Evolutionary conservation across 768 basidiomycete genomes (phyloP).

Genomic region (Tulasnella sp.): DNA sequence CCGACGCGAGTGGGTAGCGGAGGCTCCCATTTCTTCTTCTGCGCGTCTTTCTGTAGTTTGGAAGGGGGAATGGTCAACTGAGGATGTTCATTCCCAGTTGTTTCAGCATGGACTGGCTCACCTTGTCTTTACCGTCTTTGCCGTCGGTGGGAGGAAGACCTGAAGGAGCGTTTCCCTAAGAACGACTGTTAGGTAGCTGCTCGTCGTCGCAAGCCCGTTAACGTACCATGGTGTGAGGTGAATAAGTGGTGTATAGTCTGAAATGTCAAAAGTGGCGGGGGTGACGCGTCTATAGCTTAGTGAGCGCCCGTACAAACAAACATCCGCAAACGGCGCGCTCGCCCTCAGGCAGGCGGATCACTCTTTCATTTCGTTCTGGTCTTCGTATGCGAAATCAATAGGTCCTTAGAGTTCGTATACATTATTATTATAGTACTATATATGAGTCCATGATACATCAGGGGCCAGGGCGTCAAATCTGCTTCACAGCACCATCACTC

Average conservation of each 20-base stretch:
- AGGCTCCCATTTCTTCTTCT: conserved; percentile 96
- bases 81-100: background rate
- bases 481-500: background rate
- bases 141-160: conserved; percentile 34
- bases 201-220: background rate
- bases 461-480: background rate
- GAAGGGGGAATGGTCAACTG: conserved; percentile 23
- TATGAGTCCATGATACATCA: too few relatives aligned
- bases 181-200: background rate
- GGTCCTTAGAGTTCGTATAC: too few relatives aligned
- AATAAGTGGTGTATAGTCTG: background rate
- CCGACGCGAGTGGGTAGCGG: conserved; percentile 90
- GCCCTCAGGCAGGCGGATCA: too few relatives aligned
- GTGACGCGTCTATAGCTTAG: background rate
- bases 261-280: background rate
- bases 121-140: conserved; percentile 35
- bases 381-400: too few relatives aligned
- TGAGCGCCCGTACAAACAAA: background rate
- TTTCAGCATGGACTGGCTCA: background rate
- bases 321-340: background rate
- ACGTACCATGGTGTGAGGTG: background rate
- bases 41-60: conserved; percentile 34
- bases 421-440: too few relatives aligned
- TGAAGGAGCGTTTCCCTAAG: conserved; percentile 66
- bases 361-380: too few relatives aligned